Conservation (phyloP, 2,329 filamentous ascomycete species). For the Clarireedia sp. region DNA sequence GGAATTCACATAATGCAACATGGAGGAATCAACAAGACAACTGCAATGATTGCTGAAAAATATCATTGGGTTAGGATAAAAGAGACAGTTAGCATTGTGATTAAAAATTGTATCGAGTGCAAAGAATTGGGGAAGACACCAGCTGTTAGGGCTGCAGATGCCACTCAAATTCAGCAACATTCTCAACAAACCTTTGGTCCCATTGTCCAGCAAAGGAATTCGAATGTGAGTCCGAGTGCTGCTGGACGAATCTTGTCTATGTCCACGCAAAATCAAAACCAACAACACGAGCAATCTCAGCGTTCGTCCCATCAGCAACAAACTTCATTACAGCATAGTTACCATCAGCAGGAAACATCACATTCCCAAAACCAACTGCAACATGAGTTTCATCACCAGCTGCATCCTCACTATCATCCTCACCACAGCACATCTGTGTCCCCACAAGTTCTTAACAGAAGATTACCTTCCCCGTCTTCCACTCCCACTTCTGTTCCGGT, state of each 20-base stretch:
- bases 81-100: slow-evolving; percentile 90
- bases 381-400: slow-evolving; percentile 5
- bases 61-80: slow-evolving; percentile 99
- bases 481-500: slow-evolving; percentile 1
- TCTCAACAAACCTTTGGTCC: slow-evolving; percentile 1
- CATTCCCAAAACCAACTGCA: not conserved
- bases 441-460: slow-evolving; percentile 27
- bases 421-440: slow-evolving; percentile 22
- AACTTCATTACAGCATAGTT: not conserved
- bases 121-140: slow-evolving; percentile 66
- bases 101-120: slow-evolving; percentile 84
- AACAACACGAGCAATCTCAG: not conserved
- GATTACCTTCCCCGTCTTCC: slow-evolving; percentile 17
- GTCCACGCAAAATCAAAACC: slow-evolving; percentile 6
- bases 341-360: not conserved
- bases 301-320: not conserved
- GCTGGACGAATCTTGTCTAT: slow-evolving; percentile 22
- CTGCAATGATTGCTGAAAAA: slow-evolving; percentile 82
- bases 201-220: slow-evolving; percentile 1
- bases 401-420: slow-evolving; percentile 13
- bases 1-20: slow-evolving; percentile 68
- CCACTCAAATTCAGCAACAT: not conserved
- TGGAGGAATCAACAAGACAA: slow-evolving; percentile 97
- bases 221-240: slow-evolving; percentile 18
- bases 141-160: slow-evolving; percentile 19